These are phyloP conservation scores for Pulveroboletus ravenelii DNA, from an alignment of 768 basidiomycete species.

Conservation along the genomic window DNA sequence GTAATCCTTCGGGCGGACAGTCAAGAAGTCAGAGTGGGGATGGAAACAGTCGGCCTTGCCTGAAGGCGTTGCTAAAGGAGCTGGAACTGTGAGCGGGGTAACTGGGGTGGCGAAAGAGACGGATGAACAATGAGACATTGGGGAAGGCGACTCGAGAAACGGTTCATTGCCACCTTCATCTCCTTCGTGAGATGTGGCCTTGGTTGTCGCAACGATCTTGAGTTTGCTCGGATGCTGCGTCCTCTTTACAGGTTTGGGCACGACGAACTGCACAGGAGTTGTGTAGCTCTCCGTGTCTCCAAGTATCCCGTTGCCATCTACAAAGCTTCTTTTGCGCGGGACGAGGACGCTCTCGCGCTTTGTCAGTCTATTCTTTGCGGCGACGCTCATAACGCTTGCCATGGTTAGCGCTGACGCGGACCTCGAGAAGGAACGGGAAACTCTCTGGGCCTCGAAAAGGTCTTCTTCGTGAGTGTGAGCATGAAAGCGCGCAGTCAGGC, in stretches of 20 bases:
- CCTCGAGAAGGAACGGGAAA: conserved; percentile 43
- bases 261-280: neutral
- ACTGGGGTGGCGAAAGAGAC: conserved; percentile 24
- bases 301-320: conserved; percentile 21
- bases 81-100: conserved; percentile 18
- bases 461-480: conserved; percentile 60
- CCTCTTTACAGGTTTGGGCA: conserved; percentile 13
- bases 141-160: conserved; percentile 32
- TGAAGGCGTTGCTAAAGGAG: conserved; percentile 11
- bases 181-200: conserved; percentile 17
- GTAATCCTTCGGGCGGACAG: conserved; percentile 18
- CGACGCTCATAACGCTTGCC: conserved; percentile 49
- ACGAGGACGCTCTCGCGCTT: conserved; percentile 70
- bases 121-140: conserved; percentile 38
- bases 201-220: conserved; percentile 25
- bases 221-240: conserved; percentile 27
- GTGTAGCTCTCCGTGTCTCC: conserved; percentile 16
- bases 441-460: conserved; percentile 52
- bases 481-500: conserved; percentile 62
- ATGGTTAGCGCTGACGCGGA: conserved; percentile 59
- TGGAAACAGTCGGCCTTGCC: conserved; percentile 12
- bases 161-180: conserved; percentile 23
- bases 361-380: conserved; percentile 53
- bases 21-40: conserved; percentile 28
- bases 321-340: conserved; percentile 51